Percentiles rank a stretch among this genome's conserved stretches.
phyloP scores from a whole-genome alignment of 352 stramenopile species.

The Phytophthora sojae region DNA sequence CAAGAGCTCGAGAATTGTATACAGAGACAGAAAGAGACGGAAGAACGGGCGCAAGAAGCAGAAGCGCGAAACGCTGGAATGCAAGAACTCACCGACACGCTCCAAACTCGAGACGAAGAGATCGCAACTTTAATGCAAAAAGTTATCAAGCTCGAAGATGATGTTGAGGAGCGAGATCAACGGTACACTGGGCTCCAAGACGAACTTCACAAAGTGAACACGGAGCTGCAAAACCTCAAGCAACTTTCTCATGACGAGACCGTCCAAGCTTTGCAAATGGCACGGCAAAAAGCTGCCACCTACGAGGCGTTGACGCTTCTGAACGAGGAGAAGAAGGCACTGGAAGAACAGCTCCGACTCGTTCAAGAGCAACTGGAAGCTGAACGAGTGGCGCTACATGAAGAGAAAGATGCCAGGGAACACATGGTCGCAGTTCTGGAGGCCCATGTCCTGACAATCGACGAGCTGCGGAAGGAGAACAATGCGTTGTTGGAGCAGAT shows the following conservation, averaged over 20 bases:
- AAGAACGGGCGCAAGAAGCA: conserved; percentile 12
- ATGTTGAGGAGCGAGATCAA: conserved; percentile 34
- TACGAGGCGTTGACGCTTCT: conserved; percentile 68
- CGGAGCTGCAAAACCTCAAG: conserved; percentile 43
- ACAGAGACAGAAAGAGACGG: conserved; percentile 9
- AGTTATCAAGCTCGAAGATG: conserved; percentile 46
- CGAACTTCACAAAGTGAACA: conserved; percentile 41
- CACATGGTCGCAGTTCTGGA: conserved; percentile 18
- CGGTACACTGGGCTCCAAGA: conserved; percentile 34
- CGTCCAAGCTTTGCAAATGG: conserved; percentile 77
- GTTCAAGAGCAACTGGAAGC: conserved; percentile 38
- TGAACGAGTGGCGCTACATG: conserved; percentile 15
- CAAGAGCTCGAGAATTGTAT: conserved; percentile 23
- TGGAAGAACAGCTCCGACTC: conserved; percentile 45
- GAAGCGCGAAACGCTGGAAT: conserved; percentile 17
- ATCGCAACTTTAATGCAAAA: conserved; percentile 56
- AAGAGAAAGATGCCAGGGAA: conserved; percentile 30
- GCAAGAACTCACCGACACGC: conserved; percentile 17
- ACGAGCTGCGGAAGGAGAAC: conserved; percentile 45
- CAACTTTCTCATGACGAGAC: conserved; percentile 78
- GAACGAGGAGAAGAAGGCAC: conserved; percentile 61
- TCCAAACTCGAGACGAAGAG: conserved; percentile 53
- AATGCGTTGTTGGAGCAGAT: conserved; percentile 16
- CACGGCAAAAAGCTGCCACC: conserved; percentile 59
- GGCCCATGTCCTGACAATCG: conserved; percentile 21